A percentile compares a stretch with the other conserved stretches of the same genome.
phyloP scores from a whole-genome alignment of 805 yeast genomes.

The Debaryomyces tyrocola region DNA sequence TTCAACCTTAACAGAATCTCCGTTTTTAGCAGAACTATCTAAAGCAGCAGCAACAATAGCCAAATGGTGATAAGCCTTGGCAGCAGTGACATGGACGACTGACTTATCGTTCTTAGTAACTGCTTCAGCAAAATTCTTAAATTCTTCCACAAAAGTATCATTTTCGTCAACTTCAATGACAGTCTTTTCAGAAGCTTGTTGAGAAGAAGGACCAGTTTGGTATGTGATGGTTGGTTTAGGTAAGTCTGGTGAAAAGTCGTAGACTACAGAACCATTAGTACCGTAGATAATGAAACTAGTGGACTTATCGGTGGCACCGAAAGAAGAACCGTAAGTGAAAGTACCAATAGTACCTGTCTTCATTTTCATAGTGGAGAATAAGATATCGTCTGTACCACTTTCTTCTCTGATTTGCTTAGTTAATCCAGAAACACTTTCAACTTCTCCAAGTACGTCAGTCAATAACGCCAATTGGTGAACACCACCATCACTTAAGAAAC shows the following conservation, averaged over 20 bases:
- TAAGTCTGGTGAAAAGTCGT: slow-evolving; percentile 59
- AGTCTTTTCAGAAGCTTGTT: slow-evolving; percentile 53
- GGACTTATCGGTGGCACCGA: slow-evolving; percentile 76
- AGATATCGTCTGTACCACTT: slow-evolving; percentile 81
- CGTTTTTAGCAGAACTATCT: slow-evolving; percentile 60
- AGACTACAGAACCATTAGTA: slow-evolving; percentile 68
- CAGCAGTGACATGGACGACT: slow-evolving; percentile 61
- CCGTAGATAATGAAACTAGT: slow-evolving; percentile 74
- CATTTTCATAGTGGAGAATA: slow-evolving; percentile 67
- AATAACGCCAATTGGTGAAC: slow-evolving; percentile 91
- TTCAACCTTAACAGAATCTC: slow-evolving; percentile 51
- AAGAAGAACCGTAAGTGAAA: slow-evolving; percentile 83
- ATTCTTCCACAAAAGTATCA: slow-evolving; percentile 45
- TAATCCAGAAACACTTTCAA: slow-evolving; percentile 68
- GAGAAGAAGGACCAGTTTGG: slow-evolving; percentile 30
- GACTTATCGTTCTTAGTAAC: slow-evolving; percentile 61
- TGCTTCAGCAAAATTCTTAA: slow-evolving; percentile 55
- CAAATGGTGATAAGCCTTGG: slow-evolving; percentile 85
- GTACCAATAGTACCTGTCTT: slow-evolving; percentile 72
- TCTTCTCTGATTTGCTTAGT: slow-evolving; percentile 74
- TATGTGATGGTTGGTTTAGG: slow-evolving; percentile 39
- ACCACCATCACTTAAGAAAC: slow-evolving; percentile 91
- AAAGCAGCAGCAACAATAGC: slow-evolving; percentile 87
- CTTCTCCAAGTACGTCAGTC: slow-evolving; percentile 77
- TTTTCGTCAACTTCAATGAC: slow-evolving; percentile 44